phyloP scores from a whole-genome alignment of 805 yeast genomes.

The Lipomyces orientalis region DNA sequence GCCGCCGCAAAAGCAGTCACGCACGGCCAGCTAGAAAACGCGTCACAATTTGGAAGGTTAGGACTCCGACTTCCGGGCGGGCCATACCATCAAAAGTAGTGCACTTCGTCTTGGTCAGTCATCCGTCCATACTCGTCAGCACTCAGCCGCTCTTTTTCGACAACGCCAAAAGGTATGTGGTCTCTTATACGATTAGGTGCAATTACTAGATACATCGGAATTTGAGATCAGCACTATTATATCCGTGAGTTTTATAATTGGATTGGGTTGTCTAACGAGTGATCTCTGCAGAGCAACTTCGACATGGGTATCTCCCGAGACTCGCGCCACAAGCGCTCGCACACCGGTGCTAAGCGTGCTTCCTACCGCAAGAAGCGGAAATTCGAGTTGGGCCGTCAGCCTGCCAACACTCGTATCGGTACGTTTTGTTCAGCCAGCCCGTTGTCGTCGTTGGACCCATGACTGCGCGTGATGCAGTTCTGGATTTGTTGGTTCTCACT shows the following conservation, averaged over 20 bases:
- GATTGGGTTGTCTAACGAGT: conserved; percentile 1
- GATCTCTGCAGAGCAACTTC: conserved; percentile 24
- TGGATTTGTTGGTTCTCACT: neutral
- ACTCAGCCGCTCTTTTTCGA: conserved; percentile 22
- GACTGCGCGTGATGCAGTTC: neutral
- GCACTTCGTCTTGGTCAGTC: conserved; percentile 5
- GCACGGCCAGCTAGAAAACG: no score
- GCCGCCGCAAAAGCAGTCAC: conserved; percentile 2
- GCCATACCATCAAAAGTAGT: conserved; percentile 1
- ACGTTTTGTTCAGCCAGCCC: neutral
- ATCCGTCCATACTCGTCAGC: conserved; percentile 6
- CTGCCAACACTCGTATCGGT: conserved; percentile 97
- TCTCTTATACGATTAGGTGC: conserved; percentile 3
- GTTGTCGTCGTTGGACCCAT: neutral
- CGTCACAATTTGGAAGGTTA: neutral
- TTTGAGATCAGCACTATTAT: neutral
- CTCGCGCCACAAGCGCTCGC: conserved; percentile 99
- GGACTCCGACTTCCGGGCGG: neutral
- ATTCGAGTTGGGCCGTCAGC: conserved; percentile 99
- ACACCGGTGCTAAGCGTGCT: conserved; percentile 99
- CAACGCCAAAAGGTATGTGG: conserved; percentile 26
- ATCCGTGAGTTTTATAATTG: neutral
- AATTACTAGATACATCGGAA: neutral
- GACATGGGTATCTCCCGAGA: conserved; percentile 99
- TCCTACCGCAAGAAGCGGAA: conserved; percentile 99